Base-by-base conservation (phyloP, 179 eudicot species). In the Spergularia azorica region DNA sequence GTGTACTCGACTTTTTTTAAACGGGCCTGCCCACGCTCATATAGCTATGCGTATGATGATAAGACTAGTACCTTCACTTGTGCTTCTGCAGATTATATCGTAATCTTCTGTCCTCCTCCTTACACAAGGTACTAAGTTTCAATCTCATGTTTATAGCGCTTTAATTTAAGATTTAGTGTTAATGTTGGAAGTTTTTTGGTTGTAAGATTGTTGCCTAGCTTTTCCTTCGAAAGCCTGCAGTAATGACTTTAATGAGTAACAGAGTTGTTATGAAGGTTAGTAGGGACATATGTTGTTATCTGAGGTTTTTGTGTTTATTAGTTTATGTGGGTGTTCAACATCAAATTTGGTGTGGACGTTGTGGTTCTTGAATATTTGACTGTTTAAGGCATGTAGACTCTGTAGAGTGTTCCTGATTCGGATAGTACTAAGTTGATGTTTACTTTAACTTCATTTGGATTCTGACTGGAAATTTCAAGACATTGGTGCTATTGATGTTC, bases 21-120 rank as follows among this genome's bases (percentile, higher is more conserved):
- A 86, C 77, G 84, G 69, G 92, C 89, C 38, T 93, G 98, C 56
- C 98, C 98, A 2, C 84, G 98, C 5, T 80, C 97, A 12, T 95
- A 95, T 66, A 95, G 98, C 77, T 95, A 93, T 39, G 98, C 98
- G 9, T 95, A 95, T 70, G 98, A 95, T 85, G 98, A 95, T 70
- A 89, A 85, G 86, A 95, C 98, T 2, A 95, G 97, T 67, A 95
- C 97, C 15, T 93, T 95, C 67, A 95, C 97, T 39, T 95, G 97
- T 77, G 86, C 86, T 6, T 56, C 79, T 4, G 95, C 98, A 0
- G 93, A 95, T 64, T 95, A 95, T 52, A 69, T 76, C 17, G 85
- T 95, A 81, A 82, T 95, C 64, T 95, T 95, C 73, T 95, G 98
- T 76, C 98, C 98, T 1, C 81, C 80, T 50, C 98, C 98, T 41